Evolutionary conservation across 257 asterid species (phyloP).

Genomic region (Solanum neorickii): DNA sequence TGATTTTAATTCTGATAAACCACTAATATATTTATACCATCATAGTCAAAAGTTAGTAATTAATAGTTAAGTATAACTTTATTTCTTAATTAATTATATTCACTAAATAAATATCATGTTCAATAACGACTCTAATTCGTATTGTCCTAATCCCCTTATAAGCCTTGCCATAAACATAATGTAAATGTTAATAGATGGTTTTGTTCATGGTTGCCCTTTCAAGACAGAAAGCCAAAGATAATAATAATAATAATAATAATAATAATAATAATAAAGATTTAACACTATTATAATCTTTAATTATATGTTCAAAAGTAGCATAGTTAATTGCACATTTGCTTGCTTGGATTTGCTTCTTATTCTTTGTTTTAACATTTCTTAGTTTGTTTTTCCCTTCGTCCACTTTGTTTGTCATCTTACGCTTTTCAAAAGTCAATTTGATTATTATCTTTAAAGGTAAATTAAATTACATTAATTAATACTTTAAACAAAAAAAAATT

Average conservation of each 20-base stretch:
- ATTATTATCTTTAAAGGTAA: too few relatives aligned
- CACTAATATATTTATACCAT: too few relatives aligned
- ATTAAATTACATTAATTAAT: too few relatives aligned
- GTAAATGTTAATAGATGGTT: not conserved
- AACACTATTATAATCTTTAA: not conserved
- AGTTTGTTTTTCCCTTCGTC: not conserved
- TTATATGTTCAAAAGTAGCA: not conserved
- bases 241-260: not conserved
- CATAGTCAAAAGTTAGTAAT: too few relatives aligned
- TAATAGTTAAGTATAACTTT: too few relatives aligned
- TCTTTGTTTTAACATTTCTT: not conserved
- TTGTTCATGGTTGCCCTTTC: not conserved
- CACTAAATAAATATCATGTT: not conserved
- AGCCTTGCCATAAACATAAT: not conserved
- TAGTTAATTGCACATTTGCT: not conserved
- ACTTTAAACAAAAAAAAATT: too few relatives aligned
- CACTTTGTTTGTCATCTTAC: too few relatives aligned
- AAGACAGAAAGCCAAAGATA: not conserved
- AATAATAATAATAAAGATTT: not conserved
- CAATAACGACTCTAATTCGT: rapidly evolving
- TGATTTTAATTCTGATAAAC: not conserved
- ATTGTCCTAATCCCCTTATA: not conserved
- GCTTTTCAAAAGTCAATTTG: too few relatives aligned
- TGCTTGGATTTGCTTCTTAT: not conserved
- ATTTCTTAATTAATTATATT: too few relatives aligned